Base-by-base conservation (phyloP, 2,329 filamentous ascomycete genomes). In the Acephala macrosclerotiorum region DNA sequence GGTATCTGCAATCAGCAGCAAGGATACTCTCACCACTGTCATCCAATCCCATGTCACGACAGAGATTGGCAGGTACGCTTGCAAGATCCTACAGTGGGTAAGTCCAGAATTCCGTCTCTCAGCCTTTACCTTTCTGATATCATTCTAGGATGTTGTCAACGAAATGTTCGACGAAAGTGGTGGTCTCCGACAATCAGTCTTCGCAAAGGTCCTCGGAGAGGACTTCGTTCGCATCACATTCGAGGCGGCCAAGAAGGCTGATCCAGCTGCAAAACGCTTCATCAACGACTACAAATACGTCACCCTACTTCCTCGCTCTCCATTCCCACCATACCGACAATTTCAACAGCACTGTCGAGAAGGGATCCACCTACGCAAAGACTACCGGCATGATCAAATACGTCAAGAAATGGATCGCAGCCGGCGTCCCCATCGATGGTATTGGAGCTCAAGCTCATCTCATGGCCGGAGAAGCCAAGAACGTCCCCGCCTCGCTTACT, bases 141-240 rank as follows among this genome's bases (percentile, higher is more conserved):
- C n/a, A 9, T 22, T 18, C 45, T n/a, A 85, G 82, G 87, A 90
- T 70, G 88, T 90, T 29, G 82, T 87, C 65, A 90, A 90, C 76
- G 87, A 90, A 75, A 87, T 89, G 75, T 86, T 90, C 75, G 81
- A 84, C 71, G 80, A 76, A 20, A 67, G 75, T 42, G 75, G 75
- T n/a, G 45, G 57, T 2, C 80, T 71, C 42, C 87, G 89, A 53
- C 72, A 79, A 35, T 86, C 82, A 11, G 87, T 91, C 71, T 93
- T 91, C 80, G 89, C 82, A 72, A 82, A 85, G 29, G 86, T 92
- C 2, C 83, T 93, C 4, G 90, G 90, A 53, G 89, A 92, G 79
- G 84, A 85, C 76, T 92, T 90, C 74, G 86, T 93, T 61, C 80
- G 82, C 25, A 89, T 91, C 72, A 90, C 90, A 40, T 93, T 93